These are phyloP conservation scores for Cryphonectria parasitica DNA, from an alignment of 2,329 filamentous ascomycete genomes.

Conservation along the genomic window DNA sequence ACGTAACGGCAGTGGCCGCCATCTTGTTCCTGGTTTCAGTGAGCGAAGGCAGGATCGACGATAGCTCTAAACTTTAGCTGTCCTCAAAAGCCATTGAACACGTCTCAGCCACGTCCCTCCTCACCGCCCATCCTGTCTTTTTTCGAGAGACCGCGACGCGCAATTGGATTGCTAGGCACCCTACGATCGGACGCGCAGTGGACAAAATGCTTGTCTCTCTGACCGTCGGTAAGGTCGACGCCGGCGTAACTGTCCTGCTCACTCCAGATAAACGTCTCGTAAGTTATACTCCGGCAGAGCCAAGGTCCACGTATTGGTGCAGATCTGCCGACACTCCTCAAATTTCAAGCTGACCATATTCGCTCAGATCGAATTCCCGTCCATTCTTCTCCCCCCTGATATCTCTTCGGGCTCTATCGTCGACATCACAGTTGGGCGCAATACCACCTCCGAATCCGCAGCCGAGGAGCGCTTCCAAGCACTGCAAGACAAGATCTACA, in stretches of 20 bases:
- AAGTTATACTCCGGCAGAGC: conserved; percentile 42
- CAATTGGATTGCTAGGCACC: not conserved
- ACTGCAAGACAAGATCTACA: conserved; percentile 88
- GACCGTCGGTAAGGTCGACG: conserved; percentile 98
- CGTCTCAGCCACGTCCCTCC: not conserved
- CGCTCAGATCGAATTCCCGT: conserved; percentile 92
- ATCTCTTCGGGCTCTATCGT: conserved; percentile 97
- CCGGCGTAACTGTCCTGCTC: conserved; percentile 93
- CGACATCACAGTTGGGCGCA: conserved; percentile 93
- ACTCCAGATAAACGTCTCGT: conserved; percentile 97
- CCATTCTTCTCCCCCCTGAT: conserved; percentile 91
- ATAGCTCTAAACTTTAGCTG: conserved; percentile 2
- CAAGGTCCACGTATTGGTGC: not conserved
- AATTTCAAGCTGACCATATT: not conserved
- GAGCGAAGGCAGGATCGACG: conserved; percentile 8
- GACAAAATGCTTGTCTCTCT: conserved; percentile 88
- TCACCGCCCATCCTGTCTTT: no score
- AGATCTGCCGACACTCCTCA: not conserved
- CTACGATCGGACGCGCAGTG: not conserved
- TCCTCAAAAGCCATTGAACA: not conserved
- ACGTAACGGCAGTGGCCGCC: conserved; percentile 20
- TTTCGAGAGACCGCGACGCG: no score
- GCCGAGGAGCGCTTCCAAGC: conserved; percentile 76
- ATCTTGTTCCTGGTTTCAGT: conserved; percentile 22
- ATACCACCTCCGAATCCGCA: conserved; percentile 75